Conservation (phyloP, 1,139 yeast species). For the Magnusiomyces sp. region DNA sequence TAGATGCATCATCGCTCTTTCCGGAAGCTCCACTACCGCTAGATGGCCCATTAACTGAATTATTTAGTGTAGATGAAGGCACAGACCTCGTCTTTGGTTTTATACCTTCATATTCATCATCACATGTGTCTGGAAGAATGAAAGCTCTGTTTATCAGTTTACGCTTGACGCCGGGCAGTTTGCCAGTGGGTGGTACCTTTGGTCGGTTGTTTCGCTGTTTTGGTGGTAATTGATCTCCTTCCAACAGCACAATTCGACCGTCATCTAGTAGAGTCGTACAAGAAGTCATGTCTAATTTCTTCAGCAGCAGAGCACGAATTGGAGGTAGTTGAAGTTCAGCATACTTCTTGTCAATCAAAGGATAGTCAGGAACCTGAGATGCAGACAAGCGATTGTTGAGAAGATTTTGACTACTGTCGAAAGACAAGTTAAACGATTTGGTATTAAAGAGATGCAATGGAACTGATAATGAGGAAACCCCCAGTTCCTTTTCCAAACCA, state of each 20-base stretch:
- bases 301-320: conserved; percentile 47
- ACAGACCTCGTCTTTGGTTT: not conserved
- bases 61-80: not conserved
- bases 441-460: conserved; percentile 87
- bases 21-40: no score
- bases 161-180: conserved; percentile 64
- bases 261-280: conserved; percentile 18
- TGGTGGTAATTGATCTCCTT: conserved; percentile 76
- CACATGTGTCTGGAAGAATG: conserved; percentile 10
- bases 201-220: conserved; percentile 75
- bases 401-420: conserved; percentile 17
- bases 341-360: conserved; percentile 41
- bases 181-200: conserved; percentile 89
- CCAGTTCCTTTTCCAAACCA: conserved; percentile 88
- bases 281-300: conserved; percentile 24
- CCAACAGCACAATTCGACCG: conserved; percentile 42
- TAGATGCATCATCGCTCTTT: not conserved
- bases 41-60: no score
- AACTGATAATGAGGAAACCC: conserved; percentile 74
- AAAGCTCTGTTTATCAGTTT: conserved; percentile 25
- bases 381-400: conserved; percentile 16
- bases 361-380: conserved; percentile 31
- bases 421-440: conserved; percentile 40
- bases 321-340: conserved; percentile 46
- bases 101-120: not conserved